Evolutionary conservation across 108 stramenopile genomes (phyloP).

Genomic region (Skeletonema marinoi): DNA sequence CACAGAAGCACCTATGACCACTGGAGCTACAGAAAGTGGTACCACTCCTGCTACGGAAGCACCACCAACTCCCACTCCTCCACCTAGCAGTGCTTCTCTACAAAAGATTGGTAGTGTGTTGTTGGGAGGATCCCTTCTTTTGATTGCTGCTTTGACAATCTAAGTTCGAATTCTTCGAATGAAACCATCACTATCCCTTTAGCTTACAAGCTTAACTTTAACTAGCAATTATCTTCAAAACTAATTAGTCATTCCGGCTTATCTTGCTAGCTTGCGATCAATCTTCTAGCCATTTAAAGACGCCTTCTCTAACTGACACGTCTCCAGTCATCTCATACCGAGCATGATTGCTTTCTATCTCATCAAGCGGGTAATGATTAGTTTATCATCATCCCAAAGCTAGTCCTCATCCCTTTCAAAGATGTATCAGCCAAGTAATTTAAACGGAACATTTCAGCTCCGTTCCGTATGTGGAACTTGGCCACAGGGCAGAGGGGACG

Average conservation of each 20-base stretch:
- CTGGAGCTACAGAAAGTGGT: background rate
- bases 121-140: background rate
- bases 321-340: constrained; percentile 42
- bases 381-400: constrained; percentile 88
- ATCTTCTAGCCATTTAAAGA: constrained; percentile 21
- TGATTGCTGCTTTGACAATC: background rate
- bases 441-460: constrained; percentile 73
- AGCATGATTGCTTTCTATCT: constrained; percentile 55
- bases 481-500: constrained; percentile 85
- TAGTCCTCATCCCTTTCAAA: constrained; percentile 63
- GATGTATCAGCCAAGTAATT: constrained; percentile 74
- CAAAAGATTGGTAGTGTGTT: background rate
- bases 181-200: background rate
- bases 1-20: background rate
- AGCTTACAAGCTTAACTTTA: background rate
- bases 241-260: background rate
- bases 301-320: constrained; percentile 32
- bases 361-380: constrained; percentile 79
- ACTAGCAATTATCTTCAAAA: constrained; percentile 18
- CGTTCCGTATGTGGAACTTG: constrained; percentile 87
- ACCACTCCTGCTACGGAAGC: background rate
- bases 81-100: background rate
- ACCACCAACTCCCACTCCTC: background rate
- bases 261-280: background rate
- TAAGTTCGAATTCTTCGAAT: background rate